These are phyloP conservation scores for Aspergillus steynii DNA, from an alignment of 495 filamentous ascomycete genomes.

Conservation along the genomic window DNA sequence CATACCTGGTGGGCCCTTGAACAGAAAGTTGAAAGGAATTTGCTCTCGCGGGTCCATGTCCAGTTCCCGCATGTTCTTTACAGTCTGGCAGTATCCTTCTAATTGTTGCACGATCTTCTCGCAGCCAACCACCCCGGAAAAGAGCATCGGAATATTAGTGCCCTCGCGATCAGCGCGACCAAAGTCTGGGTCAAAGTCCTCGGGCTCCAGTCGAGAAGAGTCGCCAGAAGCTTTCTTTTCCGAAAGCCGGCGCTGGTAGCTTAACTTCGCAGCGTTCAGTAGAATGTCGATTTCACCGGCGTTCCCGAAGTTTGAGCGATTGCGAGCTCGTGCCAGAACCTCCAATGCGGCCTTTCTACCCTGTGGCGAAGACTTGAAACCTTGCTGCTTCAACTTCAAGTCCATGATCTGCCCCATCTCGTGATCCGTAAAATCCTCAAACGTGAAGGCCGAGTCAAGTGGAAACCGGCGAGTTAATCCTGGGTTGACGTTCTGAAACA, in stretches of 20 bases:
- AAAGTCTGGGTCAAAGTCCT: slow-evolving; percentile 70
- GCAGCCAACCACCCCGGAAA: slow-evolving; percentile 66
- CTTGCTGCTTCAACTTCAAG: slow-evolving; percentile 53
- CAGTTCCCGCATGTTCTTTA: slow-evolving; percentile 46
- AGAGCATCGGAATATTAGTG: slow-evolving; percentile 57
- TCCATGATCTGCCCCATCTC: slow-evolving; percentile 57
- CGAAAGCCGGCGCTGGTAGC: slow-evolving; percentile 52
- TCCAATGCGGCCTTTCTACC: slow-evolving; percentile 42
- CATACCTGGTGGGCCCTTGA: slow-evolving; percentile 62
- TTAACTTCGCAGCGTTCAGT: slow-evolving; percentile 58
- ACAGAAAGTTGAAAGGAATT: slow-evolving; percentile 63
- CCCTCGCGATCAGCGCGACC: slow-evolving; percentile 51
- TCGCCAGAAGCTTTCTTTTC: not conserved
- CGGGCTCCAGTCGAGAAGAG: slow-evolving; percentile 46
- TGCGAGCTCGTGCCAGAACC: slow-evolving; percentile 41
- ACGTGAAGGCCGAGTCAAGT: slow-evolving; percentile 61
- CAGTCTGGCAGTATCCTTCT: slow-evolving; percentile 59
- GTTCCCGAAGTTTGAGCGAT: slow-evolving; percentile 56
- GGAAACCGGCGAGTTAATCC: slow-evolving; percentile 71
- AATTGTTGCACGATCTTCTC: slow-evolving; percentile 61
- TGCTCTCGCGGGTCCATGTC: slow-evolving; percentile 58
- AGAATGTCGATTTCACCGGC: slow-evolving; percentile 64
- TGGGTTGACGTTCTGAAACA: slow-evolving; percentile 82
- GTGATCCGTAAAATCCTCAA: slow-evolving; percentile 66
- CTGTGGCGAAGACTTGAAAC: slow-evolving; percentile 39